These are phyloP conservation scores for Jackrogersella minutella DNA, from an alignment of 495 filamentous ascomycete genomes.

Conservation along the genomic window DNA sequence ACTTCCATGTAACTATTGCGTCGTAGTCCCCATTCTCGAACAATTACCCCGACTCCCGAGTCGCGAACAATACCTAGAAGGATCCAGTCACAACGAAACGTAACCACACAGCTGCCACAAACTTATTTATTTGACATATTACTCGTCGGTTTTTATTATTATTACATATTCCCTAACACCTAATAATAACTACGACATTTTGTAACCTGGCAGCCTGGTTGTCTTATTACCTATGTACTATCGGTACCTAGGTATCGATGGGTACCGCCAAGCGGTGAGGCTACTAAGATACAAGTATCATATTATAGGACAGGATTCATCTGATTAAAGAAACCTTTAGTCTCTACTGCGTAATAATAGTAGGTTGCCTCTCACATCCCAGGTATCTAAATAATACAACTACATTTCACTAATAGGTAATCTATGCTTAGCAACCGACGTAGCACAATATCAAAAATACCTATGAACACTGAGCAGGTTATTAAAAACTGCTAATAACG, in stretches of 20 bases:
- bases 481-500: not conserved
- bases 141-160: not conserved
- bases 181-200: not conserved
- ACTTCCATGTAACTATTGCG: conserved; percentile 1
- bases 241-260: conserved; percentile 17
- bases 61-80: not conserved
- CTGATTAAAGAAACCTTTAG: no score
- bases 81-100: not conserved
- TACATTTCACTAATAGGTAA: no score
- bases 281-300: conserved; percentile 13
- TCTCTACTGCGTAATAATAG: no score
- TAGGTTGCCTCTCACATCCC: no score
- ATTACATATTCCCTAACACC: not conserved
- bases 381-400: no score
- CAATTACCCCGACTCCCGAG: not conserved
- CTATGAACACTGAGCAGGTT: not conserved
- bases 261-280: conserved; percentile 22
- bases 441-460: conserved; percentile 1
- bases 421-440: conserved; percentile 1
- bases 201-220: conserved; percentile 5
- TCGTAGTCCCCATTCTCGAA: conserved; percentile 2
- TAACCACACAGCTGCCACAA: no score
- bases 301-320: conserved; percentile 15
- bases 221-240: no score
- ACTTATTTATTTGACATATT: not conserved